Evolutionary conservation across 139 green algal genomes (phyloP).

Genomic region (Picochlorum sp.): DNA sequence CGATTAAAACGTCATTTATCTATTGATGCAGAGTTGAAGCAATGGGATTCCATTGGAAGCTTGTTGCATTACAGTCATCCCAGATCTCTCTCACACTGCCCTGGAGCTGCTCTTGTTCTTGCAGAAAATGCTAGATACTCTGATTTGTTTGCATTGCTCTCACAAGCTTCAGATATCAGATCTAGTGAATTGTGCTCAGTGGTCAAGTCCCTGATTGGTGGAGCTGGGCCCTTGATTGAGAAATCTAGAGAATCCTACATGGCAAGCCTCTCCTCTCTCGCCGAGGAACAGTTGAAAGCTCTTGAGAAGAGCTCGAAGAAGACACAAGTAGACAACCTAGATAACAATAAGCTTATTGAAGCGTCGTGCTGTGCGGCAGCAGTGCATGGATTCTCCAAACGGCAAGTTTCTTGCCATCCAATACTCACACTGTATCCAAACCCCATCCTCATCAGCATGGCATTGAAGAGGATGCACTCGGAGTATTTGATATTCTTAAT

Average conservation of each 20-base stretch:
- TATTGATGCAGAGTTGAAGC: conserved; percentile 9
- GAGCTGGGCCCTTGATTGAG: no score
- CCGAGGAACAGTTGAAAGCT: no score
- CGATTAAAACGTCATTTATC: neutral
- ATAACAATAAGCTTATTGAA: neutral
- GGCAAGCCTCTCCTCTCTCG: no score
- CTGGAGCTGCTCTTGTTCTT: conserved; percentile 10
- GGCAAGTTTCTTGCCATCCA: conserved; percentile 16
- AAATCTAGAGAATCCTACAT: no score
- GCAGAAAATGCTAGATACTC: conserved; percentile 6
- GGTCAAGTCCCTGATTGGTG: conserved; percentile 10
- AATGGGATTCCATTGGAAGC: conserved; percentile 9
- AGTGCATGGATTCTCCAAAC: conserved; percentile 6
- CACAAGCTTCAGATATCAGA: neutral
- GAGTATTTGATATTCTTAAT: conserved; percentile 13
- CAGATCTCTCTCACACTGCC: conserved; percentile 7
- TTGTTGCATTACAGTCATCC: conserved; percentile 15
- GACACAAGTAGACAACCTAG: neutral
- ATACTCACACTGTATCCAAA: conserved; percentile 8
- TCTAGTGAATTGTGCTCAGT: conserved; percentile 9
- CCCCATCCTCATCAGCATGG: neutral
- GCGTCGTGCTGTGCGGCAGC: neutral
- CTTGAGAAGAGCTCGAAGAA: neutral
- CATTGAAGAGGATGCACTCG: conserved; percentile 3
- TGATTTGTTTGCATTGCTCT: conserved; percentile 11